phyloP scores from a whole-genome alignment of 108 stramenopile species.

The Stephanodiscus minutulus region DNA sequence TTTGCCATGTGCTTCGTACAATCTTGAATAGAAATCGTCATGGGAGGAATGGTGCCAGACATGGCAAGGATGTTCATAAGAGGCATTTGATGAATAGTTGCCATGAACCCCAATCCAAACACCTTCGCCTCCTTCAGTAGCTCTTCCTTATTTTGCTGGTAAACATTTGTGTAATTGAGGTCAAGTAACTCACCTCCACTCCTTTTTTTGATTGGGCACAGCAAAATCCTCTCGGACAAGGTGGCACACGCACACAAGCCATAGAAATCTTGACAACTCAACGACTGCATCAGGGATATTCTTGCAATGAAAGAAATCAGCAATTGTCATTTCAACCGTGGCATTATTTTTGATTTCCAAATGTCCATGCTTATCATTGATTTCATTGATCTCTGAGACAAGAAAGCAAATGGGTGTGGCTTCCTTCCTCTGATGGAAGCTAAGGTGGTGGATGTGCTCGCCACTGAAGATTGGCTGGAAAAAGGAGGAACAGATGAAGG shows the following conservation, averaged over 20 bases:
- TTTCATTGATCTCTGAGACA: no score
- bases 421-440: no score
- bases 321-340: conserved; percentile 18
- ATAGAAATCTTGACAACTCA: conserved; percentile 5
- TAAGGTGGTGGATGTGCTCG: no score
- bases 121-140: neutral
- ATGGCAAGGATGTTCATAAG: conserved; percentile 9
- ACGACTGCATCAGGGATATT: conserved; percentile 7
- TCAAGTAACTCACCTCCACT: conserved; percentile 24
- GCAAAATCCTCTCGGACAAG: conserved; percentile 6
- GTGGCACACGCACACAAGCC: neutral
- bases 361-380: neutral
- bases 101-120: conserved; percentile 2
- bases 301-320: conserved; percentile 21
- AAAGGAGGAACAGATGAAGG: no score
- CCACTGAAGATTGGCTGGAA: no score
- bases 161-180: conserved; percentile 3
- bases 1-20: conserved; percentile 17
- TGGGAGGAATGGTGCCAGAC: neutral
- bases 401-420: no score
- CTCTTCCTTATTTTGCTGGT: neutral
- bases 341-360: conserved; percentile 5
- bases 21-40: conserved; percentile 9
- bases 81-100: conserved; percentile 8
- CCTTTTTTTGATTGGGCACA: neutral